Evolutionary conservation across 2,329 filamentous ascomycete species (phyloP).

Genomic region (Myriangium duriaei): DNA sequence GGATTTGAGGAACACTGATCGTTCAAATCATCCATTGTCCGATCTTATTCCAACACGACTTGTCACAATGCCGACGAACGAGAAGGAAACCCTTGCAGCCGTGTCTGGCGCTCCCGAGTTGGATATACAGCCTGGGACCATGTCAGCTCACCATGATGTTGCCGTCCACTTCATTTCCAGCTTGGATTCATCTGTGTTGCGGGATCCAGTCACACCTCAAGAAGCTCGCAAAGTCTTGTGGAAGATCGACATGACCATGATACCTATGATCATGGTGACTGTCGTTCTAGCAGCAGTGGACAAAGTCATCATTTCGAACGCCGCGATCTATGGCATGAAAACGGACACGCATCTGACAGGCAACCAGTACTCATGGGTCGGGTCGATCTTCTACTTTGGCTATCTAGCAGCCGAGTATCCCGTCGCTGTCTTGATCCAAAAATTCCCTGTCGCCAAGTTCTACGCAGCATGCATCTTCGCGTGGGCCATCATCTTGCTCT

Average conservation of each 20-base stretch:
- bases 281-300: neutral
- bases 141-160: neutral
- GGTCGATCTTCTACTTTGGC: slow-evolving; percentile 25
- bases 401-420: slow-evolving; percentile 29
- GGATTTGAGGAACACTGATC: too few relatives aligned
- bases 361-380: slow-evolving; percentile 25
- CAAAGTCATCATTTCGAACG: slow-evolving; percentile 24
- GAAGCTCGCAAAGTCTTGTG: neutral
- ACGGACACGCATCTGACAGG: slow-evolving; percentile 24
- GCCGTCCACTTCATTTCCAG: neutral
- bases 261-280: neutral
- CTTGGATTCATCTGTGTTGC: neutral
- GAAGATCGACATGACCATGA: neutral
- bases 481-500: slow-evolving; percentile 38
- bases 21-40: too few relatives aligned
- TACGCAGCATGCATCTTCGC: slow-evolving; percentile 31
- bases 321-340: slow-evolving; percentile 30
- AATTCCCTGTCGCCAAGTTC: slow-evolving; percentile 41
- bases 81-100: too few relatives aligned
- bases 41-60: too few relatives aligned
- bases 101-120: too few relatives aligned
- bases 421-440: slow-evolving; percentile 39
- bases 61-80: too few relatives aligned
- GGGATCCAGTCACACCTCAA: neutral
- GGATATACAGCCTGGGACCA: too few relatives aligned